Percentiles rank a stretch among this genome's conserved stretches.
Evolutionary conservation across 352 stramenopile species (phyloP).

Genomic region (Pythium vanterpoolii): DNA sequence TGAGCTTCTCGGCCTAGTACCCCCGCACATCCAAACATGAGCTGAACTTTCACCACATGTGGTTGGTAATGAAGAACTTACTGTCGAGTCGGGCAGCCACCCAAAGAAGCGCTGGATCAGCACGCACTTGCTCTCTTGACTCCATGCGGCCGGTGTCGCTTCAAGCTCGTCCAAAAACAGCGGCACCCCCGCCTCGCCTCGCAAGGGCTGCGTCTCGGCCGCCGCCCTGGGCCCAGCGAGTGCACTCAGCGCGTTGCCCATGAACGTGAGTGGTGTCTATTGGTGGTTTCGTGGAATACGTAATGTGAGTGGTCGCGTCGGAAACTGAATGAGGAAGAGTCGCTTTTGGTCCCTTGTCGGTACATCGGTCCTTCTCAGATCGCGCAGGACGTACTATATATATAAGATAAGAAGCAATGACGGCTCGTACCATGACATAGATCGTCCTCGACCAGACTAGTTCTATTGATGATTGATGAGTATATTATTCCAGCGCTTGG

Average conservation of each 20-base stretch:
- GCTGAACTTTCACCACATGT: background rate
- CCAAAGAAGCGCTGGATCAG: slow-evolving; percentile 60
- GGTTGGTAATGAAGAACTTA: slow-evolving; percentile 16
- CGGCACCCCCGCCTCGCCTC: slow-evolving; percentile 3
- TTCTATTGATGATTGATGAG: slow-evolving; percentile 8
- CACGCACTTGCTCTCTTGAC: slow-evolving; percentile 43
- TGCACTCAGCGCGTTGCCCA: slow-evolving; percentile 26
- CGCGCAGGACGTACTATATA: no score
- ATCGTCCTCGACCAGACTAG: background rate
- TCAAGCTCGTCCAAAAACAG: slow-evolving; percentile 59
- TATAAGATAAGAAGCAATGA: no score
- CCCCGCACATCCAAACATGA: background rate
- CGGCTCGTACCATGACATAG: background rate
- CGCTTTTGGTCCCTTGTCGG: background rate
- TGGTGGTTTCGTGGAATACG: background rate
- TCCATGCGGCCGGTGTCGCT: slow-evolving; percentile 43
- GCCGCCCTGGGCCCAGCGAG: background rate
- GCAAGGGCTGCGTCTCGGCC: slow-evolving; percentile 4
- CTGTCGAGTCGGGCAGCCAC: slow-evolving; percentile 44
- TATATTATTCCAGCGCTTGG: background rate
- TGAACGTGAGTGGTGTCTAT: background rate
- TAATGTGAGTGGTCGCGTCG: background rate
- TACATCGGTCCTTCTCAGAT: background rate
- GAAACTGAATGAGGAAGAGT: slow-evolving; percentile 1
- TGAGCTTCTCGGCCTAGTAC: slow-evolving; percentile 23